These are phyloP conservation scores for Ustilago tritici DNA, from an alignment of 1,284 basidiomycete species.

Conservation along the genomic window DNA sequence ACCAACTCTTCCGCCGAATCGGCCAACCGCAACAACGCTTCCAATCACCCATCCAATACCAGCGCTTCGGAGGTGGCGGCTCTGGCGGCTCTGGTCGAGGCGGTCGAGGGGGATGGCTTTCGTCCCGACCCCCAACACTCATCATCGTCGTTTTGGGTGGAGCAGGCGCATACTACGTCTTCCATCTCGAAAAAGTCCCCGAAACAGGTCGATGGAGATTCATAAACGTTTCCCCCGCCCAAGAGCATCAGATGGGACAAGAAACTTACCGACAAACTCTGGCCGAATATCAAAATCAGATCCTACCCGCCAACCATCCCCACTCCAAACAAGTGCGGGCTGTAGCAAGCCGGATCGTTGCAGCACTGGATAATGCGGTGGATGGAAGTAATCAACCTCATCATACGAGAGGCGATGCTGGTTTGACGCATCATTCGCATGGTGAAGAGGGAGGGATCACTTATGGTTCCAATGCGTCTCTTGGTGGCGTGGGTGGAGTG, in stretches of 20 bases:
- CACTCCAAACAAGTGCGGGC: slow-evolving; percentile 73
- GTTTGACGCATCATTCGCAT: slow-evolving; percentile 37
- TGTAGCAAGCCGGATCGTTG: slow-evolving; percentile 80
- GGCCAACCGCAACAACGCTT: slow-evolving; percentile 21
- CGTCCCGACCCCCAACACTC: slow-evolving; percentile 37
- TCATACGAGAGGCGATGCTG: slow-evolving; percentile 42
- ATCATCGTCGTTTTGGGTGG: slow-evolving; percentile 49
- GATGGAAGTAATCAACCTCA: slow-evolving; percentile 70
- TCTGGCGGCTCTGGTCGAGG: slow-evolving; percentile 11
- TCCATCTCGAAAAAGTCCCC: slow-evolving; percentile 65
- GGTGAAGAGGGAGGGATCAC: slow-evolving; percentile 43
- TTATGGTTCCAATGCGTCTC: slow-evolving; percentile 30
- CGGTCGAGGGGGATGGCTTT: slow-evolving; percentile 19
- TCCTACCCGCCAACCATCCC: slow-evolving; percentile 80
- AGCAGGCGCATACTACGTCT: slow-evolving; percentile 62
- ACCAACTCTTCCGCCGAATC: slow-evolving; percentile 38
- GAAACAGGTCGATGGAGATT: slow-evolving; percentile 66
- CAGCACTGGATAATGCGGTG: slow-evolving; percentile 73
- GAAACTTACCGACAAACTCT: slow-evolving; percentile 74
- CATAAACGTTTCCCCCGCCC: slow-evolving; percentile 57
- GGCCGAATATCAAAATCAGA: slow-evolving; percentile 74
- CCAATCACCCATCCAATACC: slow-evolving; percentile 23
- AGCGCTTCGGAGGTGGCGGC: slow-evolving; percentile 36
- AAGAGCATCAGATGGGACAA: slow-evolving; percentile 70
- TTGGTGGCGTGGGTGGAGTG: neutral